Percentiles rank a stretch among this genome's conserved stretches.
Evolutionary conservation across 2,329 filamentous ascomycete species (phyloP).

Genomic region (Sclerotinia subarctica): DNA sequence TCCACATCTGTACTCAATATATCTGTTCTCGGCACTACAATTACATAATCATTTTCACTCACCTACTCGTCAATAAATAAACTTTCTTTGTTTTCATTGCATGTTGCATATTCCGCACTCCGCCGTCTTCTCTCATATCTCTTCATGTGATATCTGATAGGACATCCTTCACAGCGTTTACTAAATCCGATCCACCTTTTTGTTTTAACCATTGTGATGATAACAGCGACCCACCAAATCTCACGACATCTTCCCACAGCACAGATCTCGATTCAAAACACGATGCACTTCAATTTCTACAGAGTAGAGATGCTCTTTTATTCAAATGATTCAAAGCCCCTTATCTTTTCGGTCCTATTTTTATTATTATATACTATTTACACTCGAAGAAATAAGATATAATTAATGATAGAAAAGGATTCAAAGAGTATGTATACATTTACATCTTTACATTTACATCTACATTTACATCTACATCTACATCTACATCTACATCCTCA

Average conservation of each 20-base stretch:
- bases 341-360: conserved; percentile 3
- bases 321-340: not conserved
- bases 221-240: not conserved
- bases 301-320: not conserved
- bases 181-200: not conserved
- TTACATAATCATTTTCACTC: not conserved
- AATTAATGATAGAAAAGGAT: not conserved
- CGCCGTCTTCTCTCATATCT: not conserved
- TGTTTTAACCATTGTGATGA: not conserved
- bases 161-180: not conserved
- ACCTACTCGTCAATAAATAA: too few species aligned
- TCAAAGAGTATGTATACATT: too few species aligned
- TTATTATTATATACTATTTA: not conserved
- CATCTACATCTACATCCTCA: too few species aligned
- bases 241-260: conserved; percentile 4
- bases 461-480: too few species aligned
- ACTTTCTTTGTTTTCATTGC: not conserved
- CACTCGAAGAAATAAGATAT: not conserved
- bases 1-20: too few species aligned
- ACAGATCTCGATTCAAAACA: not conserved
- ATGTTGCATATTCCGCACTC: not conserved
- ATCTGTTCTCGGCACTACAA: too few species aligned
- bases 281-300: not conserved
- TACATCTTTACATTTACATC: too few species aligned
- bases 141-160: too few species aligned